Evolutionary conservation across 2,329 filamentous ascomycete genomes (phyloP), one percentile per base, ranked within the genome.

Genomic region (Dactylella cylindrospora): DNA sequence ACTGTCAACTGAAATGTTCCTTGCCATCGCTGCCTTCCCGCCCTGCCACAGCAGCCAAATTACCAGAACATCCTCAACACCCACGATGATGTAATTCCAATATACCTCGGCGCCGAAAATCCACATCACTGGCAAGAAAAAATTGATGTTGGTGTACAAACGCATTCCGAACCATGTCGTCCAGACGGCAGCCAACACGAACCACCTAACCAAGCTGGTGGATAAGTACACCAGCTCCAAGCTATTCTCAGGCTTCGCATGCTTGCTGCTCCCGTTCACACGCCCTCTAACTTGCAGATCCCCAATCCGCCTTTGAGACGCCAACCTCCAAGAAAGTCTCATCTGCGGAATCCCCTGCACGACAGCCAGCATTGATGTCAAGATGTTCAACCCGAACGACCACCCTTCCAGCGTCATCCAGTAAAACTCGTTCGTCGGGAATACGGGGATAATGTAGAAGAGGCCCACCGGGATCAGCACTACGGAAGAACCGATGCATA

Each of bases 61-160:
- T 13, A 62, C 23, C n/a, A 62, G 12, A 12, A 38, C 28, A 50
- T 62, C 57, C 23, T 62, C 47, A 7, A 54, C n/a, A 13, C 49
- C 57, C 12, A 54, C 36, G 1, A 62, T 20, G 8, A 62, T 10
- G 19, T 62, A 62, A 13, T 62, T 43, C 13, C 53, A 25, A 25
- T 62, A 62, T n/a, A 35, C 31, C 25, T 62, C 49, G 7, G 57
- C 57, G 4, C 57, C 57, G 12, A 62, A 49, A 6, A 62, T 31
- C 57, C 57, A 62, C 9, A 62, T 25, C 0, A 62, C 57, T 17
- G 57, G 57, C 12, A 62, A 32, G 28, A 54, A 62, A 51, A 62
- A 54, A 29, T 62, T 62, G 31, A 62, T 62, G 15, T 62, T 62
- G 5, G 33, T 38, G 39, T 62, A 62, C 12, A 62, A 17, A 20